Evolutionary conservation across 2,329 filamentous ascomycete genomes (phyloP).

Genomic region (Dactylellina sp.): DNA sequence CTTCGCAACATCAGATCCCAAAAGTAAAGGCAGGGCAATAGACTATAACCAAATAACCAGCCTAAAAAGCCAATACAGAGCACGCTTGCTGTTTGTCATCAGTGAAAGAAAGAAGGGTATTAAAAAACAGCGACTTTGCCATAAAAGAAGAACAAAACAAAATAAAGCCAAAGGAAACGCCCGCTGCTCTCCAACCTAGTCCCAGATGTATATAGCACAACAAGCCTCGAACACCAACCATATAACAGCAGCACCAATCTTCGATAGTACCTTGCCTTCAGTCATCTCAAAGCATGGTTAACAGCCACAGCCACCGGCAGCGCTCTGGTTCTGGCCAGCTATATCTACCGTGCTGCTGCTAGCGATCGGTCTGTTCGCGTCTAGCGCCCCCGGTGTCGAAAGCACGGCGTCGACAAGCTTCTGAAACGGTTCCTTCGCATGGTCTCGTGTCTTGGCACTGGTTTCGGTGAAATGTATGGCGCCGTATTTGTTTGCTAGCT

Average conservation of each 20-base stretch:
- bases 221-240: conserved; percentile 19
- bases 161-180: conserved; percentile 46
- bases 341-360: conserved; percentile 58
- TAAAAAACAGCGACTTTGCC: conserved; percentile 4
- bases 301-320: conserved; percentile 59
- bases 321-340: conserved; percentile 53
- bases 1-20: conserved; percentile 13
- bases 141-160: conserved; percentile 6
- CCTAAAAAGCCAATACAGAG: conserved; percentile 19
- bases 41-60: conserved; percentile 31
- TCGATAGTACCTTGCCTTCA: no score
- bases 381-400: conserved; percentile 65
- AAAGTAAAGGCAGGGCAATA: conserved; percentile 18
- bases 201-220: conserved; percentile 36
- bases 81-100: conserved; percentile 56
- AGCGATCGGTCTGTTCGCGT: conserved; percentile 59
- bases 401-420: conserved; percentile 69
- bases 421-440: conserved; percentile 68
- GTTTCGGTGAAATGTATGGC: conserved; percentile 69
- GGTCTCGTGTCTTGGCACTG: conserved; percentile 69
- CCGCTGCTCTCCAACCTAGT: conserved; percentile 38
- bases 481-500: conserved; percentile 66
- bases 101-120: conserved; percentile 56
- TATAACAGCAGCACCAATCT: conserved; percentile 14
- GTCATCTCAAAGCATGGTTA: no score